Conservation (phyloP, 352 stramenopile genomes). For the Pythium plurisporium region DNA sequence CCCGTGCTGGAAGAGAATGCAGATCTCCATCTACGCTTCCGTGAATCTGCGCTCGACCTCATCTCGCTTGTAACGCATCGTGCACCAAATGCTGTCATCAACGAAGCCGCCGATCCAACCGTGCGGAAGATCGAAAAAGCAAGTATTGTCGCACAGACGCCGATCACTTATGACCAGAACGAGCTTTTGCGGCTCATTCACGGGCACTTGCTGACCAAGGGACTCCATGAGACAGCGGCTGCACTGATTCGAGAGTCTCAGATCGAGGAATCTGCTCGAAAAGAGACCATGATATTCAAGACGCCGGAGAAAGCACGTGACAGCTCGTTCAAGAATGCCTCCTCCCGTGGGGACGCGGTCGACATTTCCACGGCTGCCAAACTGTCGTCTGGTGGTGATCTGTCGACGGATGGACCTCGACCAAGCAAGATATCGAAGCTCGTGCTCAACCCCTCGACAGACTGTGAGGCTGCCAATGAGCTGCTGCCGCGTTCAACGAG, state of each 20-base stretch:
- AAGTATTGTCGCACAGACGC: conserved; percentile 84
- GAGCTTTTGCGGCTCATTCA: conserved; percentile 82
- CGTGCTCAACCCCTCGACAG: neutral
- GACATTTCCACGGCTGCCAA: conserved; percentile 4
- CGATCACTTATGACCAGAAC: conserved; percentile 81
- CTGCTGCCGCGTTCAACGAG: too few relatives aligned
- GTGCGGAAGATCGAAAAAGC: conserved; percentile 88
- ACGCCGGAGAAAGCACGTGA: too few relatives aligned
- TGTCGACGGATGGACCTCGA: neutral
- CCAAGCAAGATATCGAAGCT: conserved; percentile 13
- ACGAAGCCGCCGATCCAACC: conserved; percentile 83
- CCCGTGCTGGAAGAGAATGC: conserved; percentile 83
- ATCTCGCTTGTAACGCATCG: conserved; percentile 86
- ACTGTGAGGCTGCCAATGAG: too few relatives aligned
- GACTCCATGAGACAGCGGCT: conserved; percentile 51
- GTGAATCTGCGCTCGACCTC: conserved; percentile 80
- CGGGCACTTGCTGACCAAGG: conserved; percentile 76
- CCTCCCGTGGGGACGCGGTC: neutral
- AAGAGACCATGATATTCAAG: too few relatives aligned
- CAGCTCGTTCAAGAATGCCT: neutral
- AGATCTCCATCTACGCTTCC: conserved; percentile 83
- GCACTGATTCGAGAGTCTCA: conserved; percentile 47
- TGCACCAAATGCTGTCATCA: conserved; percentile 77
- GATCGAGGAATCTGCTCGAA: too few relatives aligned
- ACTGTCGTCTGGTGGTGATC: too few relatives aligned